Conservation (phyloP, 768 basidiomycete species). For the Infundibulicybe gibba region DNA sequence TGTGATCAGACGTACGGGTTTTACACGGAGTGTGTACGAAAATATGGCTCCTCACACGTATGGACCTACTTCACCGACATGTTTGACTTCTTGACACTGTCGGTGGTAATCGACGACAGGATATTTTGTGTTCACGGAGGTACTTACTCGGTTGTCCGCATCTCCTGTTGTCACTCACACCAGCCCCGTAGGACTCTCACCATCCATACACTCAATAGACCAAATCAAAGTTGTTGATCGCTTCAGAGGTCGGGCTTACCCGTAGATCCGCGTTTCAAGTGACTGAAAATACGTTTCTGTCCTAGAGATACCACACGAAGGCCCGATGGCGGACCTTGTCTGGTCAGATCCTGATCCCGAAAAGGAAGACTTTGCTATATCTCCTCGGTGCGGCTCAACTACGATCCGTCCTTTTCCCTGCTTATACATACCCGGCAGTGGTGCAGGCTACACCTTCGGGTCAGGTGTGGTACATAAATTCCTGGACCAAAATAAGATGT, state of each 20-base stretch:
- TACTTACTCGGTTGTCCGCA: slow-evolving; percentile 20
- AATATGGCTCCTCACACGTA: slow-evolving; percentile 93
- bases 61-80: slow-evolving; percentile 99
- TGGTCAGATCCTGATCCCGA: slow-evolving; percentile 99
- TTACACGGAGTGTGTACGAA: slow-evolving; percentile 96
- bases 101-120: slow-evolving; percentile 96
- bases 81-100: slow-evolving; percentile 98
- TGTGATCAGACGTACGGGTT: slow-evolving; percentile 88
- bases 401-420: slow-evolving; percentile 7
- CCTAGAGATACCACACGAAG: slow-evolving; percentile 97
- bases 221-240: slow-evolving; percentile 99
- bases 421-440: slow-evolving; percentile 45
- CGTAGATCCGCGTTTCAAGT: slow-evolving; percentile 13
- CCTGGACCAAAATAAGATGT: slow-evolving; percentile 92
- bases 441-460: slow-evolving; percentile 98
- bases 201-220: slow-evolving; percentile 98
- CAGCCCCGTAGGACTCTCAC: slow-evolving; percentile 72
- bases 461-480: slow-evolving; percentile 98
- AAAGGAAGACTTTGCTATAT: slow-evolving; percentile 99
- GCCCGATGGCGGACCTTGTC: slow-evolving; percentile 98
- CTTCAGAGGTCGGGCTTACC: slow-evolving; percentile 70
- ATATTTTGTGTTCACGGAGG: slow-evolving; percentile 99
- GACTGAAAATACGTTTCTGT: slow-evolving; percentile 16
- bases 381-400: slow-evolving; percentile 69
- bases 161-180: slow-evolving; percentile 6